Evolutionary conservation across 495 filamentous ascomycete species (phyloP).

Genomic region (Neurospora cerealis): DNA sequence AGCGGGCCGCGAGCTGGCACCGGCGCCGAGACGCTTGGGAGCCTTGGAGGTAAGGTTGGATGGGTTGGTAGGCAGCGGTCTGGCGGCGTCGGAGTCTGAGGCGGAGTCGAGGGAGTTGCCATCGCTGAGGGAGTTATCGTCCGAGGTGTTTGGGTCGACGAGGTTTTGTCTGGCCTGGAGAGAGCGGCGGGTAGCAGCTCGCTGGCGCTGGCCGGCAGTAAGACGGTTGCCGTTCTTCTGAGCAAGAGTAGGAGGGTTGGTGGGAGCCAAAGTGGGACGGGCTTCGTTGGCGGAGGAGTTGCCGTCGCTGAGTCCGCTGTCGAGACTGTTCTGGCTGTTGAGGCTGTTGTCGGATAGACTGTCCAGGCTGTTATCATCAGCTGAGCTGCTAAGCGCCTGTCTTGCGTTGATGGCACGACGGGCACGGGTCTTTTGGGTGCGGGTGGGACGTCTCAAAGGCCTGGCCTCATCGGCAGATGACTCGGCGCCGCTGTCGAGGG

Average conservation of each 20-base stretch:
- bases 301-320: not conserved
- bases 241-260: no score
- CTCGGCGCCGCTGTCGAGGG: not conserved
- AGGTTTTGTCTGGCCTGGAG: not conserved
- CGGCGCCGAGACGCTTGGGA: not conserved
- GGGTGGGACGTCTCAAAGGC: not conserved
- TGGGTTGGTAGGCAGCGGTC: not conserved
- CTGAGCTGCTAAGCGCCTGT: not conserved
- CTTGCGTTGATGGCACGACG: not conserved
- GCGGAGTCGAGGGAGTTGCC: not conserved
- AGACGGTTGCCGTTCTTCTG: not conserved
- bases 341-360: not conserved
- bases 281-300: not conserved
- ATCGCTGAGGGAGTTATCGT: not conserved
- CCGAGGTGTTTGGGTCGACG: not conserved
- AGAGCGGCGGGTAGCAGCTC: not conserved
- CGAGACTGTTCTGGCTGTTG: not conserved
- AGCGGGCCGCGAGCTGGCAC: not conserved
- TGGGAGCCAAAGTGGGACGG: not conserved
- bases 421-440: not conserved
- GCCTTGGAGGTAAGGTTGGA: not conserved
- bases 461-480: not conserved
- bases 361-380: not conserved
- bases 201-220: not conserved
- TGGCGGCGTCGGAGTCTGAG: not conserved